Conservation (phyloP, 208 protist species). For the Trichomonas gallinae region DNA sequence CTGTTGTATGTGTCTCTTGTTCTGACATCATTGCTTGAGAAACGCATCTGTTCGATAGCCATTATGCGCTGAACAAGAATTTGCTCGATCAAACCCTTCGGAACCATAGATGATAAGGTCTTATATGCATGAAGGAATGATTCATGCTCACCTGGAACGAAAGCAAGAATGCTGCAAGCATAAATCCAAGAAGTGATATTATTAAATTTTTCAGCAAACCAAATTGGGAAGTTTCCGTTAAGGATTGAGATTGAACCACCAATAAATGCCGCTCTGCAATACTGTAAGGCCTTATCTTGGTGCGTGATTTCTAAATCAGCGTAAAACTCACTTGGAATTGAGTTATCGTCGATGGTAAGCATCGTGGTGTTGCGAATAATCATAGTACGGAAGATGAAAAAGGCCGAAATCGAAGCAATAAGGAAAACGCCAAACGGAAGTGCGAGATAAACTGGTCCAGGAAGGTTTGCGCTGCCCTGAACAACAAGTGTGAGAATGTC, state of each 20-base stretch:
- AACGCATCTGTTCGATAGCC: not conserved
- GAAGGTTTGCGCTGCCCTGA: not conserved
- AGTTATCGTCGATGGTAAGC: not conserved
- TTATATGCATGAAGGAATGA: not conserved
- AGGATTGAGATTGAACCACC: not conserved
- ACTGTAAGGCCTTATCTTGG: not conserved
- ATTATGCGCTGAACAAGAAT: not conserved
- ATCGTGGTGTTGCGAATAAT: not conserved
- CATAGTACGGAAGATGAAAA: not conserved
- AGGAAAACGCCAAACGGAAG: not conserved
- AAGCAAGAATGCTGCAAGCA: not conserved
- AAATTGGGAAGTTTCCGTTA: not conserved
- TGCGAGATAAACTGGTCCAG: not conserved
- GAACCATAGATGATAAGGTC: not conserved
- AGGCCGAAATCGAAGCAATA: not conserved
- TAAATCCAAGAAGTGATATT: not conserved
- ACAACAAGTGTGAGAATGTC: not conserved
- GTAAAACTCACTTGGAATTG: not conserved
- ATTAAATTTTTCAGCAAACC: not conserved
- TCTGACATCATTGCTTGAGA: not conserved
- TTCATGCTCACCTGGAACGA: not conserved
- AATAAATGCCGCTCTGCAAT: not conserved
- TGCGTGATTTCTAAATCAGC: not conserved
- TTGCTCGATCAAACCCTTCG: not conserved
- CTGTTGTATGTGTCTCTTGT: not conserved